Percentiles rank a stretch among this genome's conserved stretches.
These are phyloP conservation scores for Nothopassalora personata DNA, from an alignment of 2,329 filamentous ascomycete genomes.

Conservation along the genomic window DNA sequence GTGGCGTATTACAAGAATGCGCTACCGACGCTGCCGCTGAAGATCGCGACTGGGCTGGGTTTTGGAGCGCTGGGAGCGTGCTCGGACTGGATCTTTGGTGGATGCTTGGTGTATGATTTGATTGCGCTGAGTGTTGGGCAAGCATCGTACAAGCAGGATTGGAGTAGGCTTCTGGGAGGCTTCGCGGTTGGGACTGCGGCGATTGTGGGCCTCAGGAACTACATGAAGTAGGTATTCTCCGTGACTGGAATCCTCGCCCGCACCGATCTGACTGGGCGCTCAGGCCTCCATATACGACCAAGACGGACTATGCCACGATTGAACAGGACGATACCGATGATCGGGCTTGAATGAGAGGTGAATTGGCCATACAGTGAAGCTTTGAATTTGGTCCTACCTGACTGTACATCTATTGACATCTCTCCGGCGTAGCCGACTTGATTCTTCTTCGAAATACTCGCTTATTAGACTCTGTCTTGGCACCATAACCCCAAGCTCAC, in stretches of 20 bases:
- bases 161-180: conserved; percentile 48
- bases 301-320: conserved; percentile 21
- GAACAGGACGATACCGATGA: conserved; percentile 29
- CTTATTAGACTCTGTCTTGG: background rate
- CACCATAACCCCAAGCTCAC: background rate
- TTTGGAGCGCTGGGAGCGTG: conserved; percentile 47
- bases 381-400: background rate
- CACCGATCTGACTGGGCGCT: conserved; percentile 6
- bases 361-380: background rate
- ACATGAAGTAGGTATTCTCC: conserved; percentile 43
- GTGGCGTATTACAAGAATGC: conserved; percentile 52
- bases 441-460: background rate
- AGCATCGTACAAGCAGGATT: conserved; percentile 43
- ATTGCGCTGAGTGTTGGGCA: conserved; percentile 53
- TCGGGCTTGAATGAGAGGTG: conserved; percentile 12
- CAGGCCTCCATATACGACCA: conserved; percentile 31
- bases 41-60: conserved; percentile 49
- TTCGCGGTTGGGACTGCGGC: conserved; percentile 51
- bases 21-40: conserved; percentile 43
- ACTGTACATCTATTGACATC: background rate
- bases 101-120: conserved; percentile 55
- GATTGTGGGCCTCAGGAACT: conserved; percentile 51
- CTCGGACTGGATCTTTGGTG: conserved; percentile 58
- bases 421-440: background rate
- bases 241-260: background rate